Base-by-base conservation (phyloP, 495 filamentous ascomycete species). In the Entonaema liquescens region DNA sequence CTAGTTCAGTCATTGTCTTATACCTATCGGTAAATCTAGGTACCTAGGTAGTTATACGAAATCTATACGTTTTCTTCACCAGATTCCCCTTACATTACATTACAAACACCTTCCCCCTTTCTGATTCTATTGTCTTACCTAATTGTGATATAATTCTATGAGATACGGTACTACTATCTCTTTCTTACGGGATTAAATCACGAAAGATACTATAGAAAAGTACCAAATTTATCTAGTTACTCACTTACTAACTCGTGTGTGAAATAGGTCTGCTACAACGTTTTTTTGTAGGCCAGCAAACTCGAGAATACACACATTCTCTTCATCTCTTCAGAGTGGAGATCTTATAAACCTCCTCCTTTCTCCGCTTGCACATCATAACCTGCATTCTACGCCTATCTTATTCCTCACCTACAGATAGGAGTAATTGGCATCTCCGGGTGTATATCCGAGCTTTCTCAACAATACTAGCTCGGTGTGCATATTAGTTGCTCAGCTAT, bases 331-430 rank as follows among this genome's bases (percentile, higher is more conserved):
- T 15, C 3, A 26, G 17, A 11, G 50, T 50, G 35, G 52, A 26
- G 33, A 28, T 50, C 35, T 62, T 52, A 54, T 61, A 61, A 36
- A 60, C 36, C 65, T 29, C 35, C 42, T 49, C 17, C 52, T 65
- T 56, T 57, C n/a, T 21, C 47, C 26, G 44, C 50, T 44, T 68
- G 61, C 65, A 53, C 56, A 68, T 55, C 55, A 28, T 47, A 68
- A 63, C 33, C 23, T 33, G 5, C 33, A 61, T 58, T 33, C 56
- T n/a, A 17, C 61, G 38, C 58, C 55, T 65, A 69, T 69, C 57
- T 58, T 40, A 28, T 55, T 69, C 53, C 61, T 58, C 70, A 35
- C 65, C 42, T 35, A 29, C 55, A 73, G 70, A 69, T 69, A 68
- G 70, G 70, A 62, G 58, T 62, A 66, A 73, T 54, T 35, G 42